These are phyloP conservation scores for Pseudonitzschia multiseries DNA, from an alignment of 108 stramenopile species.

Conservation along the genomic window DNA sequence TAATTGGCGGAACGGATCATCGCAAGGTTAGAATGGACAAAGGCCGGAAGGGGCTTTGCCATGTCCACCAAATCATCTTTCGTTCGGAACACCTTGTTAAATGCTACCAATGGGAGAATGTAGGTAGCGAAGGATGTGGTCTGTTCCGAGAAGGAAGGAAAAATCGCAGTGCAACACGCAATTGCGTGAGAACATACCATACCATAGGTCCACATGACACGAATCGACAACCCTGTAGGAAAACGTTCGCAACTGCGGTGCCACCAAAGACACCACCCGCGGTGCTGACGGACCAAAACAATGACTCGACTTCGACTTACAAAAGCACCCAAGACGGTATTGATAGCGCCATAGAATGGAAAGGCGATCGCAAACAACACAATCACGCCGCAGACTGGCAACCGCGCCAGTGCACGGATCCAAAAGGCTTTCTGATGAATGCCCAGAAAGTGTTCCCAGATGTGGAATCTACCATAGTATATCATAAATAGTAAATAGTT, in stretches of 20 bases:
- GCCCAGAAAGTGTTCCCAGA: constrained; percentile 19
- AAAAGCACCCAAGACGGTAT: constrained; percentile 27
- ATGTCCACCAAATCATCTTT: neutral
- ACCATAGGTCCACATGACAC: too few species aligned
- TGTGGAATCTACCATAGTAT: constrained; percentile 17
- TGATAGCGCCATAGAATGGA: constrained; percentile 31
- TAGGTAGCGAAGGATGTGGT: constrained; percentile 28
- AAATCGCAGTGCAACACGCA: too few species aligned
- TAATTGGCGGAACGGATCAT: constrained; percentile 12
- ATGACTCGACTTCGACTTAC: too few species aligned
- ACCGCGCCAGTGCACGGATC: constrained; percentile 15
- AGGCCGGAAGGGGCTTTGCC: constrained; percentile 8
- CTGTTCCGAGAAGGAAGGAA: too few species aligned
- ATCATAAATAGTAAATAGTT: too few species aligned
- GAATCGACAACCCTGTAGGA: too few species aligned
- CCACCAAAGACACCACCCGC: too few species aligned
- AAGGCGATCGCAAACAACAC: constrained; percentile 23
- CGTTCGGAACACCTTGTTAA: constrained; percentile 20
- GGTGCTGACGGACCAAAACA: too few species aligned
- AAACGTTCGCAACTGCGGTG: too few species aligned
- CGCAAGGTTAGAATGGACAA: neutral
- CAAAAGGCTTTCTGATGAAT: constrained; percentile 23
- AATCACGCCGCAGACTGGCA: constrained; percentile 20
- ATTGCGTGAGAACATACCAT: too few species aligned
- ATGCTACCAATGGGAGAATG: constrained; percentile 25